phyloP scores from a whole-genome alignment of 2,329 filamentous ascomycete species.

The Talaromyces pinophilus region DNA sequence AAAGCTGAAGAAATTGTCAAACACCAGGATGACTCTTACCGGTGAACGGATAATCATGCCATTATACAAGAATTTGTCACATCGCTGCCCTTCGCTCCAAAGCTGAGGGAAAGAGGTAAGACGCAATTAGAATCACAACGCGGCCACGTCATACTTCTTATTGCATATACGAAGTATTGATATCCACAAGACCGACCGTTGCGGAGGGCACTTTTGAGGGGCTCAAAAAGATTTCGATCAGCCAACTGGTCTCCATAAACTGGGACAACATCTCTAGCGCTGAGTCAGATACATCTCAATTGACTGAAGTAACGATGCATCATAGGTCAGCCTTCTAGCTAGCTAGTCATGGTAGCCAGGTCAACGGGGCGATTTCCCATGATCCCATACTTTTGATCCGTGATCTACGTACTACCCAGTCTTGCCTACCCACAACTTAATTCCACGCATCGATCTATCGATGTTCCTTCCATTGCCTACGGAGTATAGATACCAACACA shows the following conservation, averaged over 20 bases:
- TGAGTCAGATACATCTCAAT: neutral
- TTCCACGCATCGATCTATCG: neutral
- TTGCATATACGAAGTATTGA: neutral
- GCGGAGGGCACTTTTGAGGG: neutral
- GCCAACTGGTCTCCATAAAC: neutral
- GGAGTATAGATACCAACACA: neutral
- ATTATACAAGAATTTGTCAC: neutral
- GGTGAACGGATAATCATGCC: neutral
- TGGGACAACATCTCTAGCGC: neutral
- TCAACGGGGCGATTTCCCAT: neutral
- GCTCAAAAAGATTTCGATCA: neutral
- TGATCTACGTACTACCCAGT: neutral
- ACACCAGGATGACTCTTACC: neutral
- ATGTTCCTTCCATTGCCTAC: neutral
- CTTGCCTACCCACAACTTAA: neutral
- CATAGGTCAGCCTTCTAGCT: neutral
- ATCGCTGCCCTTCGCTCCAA: neutral
- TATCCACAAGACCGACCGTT: neutral
- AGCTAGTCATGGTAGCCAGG: neutral
- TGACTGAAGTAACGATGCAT: neutral
- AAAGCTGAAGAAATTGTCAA: neutral
- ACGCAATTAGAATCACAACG: neutral
- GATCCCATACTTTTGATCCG: neutral
- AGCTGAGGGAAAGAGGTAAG: neutral
- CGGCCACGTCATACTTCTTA: neutral